A percentile compares a stretch with the other conserved stretches of the same genome.
Conservation (phyloP, 23 red algal genomes). For the Chondrus crispus region DNA sequence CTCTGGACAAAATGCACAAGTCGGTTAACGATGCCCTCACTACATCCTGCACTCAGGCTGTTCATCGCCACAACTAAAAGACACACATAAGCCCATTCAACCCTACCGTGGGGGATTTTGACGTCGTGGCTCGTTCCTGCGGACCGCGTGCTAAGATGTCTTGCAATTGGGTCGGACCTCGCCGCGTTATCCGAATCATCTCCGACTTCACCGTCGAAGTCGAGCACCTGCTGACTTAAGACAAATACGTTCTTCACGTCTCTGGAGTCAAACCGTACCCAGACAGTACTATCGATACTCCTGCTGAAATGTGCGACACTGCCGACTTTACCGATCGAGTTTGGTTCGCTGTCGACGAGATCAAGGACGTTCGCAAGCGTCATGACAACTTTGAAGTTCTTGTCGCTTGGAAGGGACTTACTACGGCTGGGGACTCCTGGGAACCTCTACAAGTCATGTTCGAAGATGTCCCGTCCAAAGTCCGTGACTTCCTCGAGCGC, state of each 20-base stretch:
- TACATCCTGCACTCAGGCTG: neutral
- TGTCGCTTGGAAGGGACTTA: neutral
- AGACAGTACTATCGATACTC: neutral
- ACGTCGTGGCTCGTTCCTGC: neutral
- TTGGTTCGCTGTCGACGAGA: neutral
- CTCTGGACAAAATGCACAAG: neutral
- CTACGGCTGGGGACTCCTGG: neutral
- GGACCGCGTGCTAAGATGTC: neutral
- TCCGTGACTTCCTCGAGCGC: neutral
- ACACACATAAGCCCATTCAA: neutral
- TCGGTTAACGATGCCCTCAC: neutral
- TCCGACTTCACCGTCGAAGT: neutral
- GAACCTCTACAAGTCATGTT: neutral
- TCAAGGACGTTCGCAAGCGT: neutral
- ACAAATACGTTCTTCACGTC: neutral
- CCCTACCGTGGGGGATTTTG: neutral
- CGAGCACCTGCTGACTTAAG: neutral
- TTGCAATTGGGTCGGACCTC: neutral
- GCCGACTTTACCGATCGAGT: neutral
- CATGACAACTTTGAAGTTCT: neutral
- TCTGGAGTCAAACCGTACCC: constrained; percentile 13
- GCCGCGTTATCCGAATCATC: neutral
- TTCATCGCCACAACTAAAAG: neutral
- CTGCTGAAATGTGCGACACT: neutral
- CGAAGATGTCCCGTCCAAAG: neutral